Percentiles rank a stretch among this genome's conserved stretches.
These are phyloP conservation scores for Cajanus cajan DNA, from an alignment of 306 rosid genomes.

Conservation along the genomic window DNA sequence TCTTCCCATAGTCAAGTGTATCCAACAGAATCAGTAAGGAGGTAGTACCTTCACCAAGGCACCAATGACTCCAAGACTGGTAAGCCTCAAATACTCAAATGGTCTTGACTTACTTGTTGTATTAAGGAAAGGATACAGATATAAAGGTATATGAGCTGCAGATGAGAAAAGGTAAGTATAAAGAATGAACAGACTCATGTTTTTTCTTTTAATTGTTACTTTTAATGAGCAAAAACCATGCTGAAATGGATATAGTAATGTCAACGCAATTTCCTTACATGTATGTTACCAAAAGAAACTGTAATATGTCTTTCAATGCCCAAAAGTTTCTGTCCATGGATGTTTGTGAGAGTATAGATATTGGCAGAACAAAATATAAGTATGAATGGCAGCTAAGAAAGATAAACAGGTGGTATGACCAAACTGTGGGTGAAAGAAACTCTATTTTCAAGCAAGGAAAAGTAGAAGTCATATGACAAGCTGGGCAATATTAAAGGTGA, in stretches of 20 bases:
- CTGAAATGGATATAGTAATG: not conserved
- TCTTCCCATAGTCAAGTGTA: not conserved
- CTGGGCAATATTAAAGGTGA: not conserved
- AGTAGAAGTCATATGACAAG: not conserved
- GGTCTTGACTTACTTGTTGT: slow-evolving; percentile 75
- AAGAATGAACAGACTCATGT: not conserved
- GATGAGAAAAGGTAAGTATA: slow-evolving; percentile 25
- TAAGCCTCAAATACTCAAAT: slow-evolving; percentile 79
- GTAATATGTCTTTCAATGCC: not conserved
- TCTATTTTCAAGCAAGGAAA: slow-evolving; percentile 2
- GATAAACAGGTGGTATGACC: not conserved
- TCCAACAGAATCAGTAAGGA: slow-evolving; percentile 22
- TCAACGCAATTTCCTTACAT: not conserved
- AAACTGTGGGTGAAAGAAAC: not conserved
- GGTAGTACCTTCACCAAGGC: slow-evolving; percentile 81
- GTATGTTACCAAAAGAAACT: not conserved
- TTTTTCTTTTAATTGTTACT: not conserved
- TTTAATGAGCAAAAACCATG: not conserved
- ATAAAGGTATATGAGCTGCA: slow-evolving; percentile 81
- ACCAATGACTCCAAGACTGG: slow-evolving; percentile 88
- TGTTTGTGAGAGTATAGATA: not conserved
- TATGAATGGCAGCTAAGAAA: not conserved
- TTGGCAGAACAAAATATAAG: not conserved
- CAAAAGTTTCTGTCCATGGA: not conserved
- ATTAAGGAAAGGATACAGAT: slow-evolving; percentile 82